Percentiles rank a stretch among this genome's conserved stretches.
phyloP scores from a whole-genome alignment of 2,329 filamentous ascomycete species.

The Rutstroemia sp. region DNA sequence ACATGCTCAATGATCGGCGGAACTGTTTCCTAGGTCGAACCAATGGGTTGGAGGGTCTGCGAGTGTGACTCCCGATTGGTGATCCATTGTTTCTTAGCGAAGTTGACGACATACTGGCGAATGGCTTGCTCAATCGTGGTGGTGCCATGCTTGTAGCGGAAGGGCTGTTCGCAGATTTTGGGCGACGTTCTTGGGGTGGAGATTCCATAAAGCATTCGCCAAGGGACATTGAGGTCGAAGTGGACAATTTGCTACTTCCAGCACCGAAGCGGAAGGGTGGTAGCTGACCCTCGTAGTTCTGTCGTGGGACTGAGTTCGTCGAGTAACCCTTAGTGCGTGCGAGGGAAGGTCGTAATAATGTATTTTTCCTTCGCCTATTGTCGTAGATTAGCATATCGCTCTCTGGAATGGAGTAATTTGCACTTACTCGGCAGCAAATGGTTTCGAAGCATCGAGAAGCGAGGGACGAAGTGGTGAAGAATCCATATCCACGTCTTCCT shows the following conservation, averaged over 20 bases:
- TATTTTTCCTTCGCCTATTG: conserved; percentile 57
- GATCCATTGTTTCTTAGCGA: conserved; percentile 61
- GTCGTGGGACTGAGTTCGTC: conserved; percentile 55
- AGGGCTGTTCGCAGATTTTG: conserved; percentile 53
- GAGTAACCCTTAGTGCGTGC: conserved; percentile 68
- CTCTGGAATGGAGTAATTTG: conserved; percentile 17
- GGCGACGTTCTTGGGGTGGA: conserved; percentile 62
- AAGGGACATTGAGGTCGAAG: conserved; percentile 57
- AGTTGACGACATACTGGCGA: conserved; percentile 48
- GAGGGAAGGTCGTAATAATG: conserved; percentile 66
- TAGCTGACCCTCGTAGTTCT: conserved; percentile 56
- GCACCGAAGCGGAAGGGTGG: conserved; percentile 70
- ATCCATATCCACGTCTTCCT: conserved; percentile 43
- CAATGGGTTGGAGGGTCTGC: conserved; percentile 66
- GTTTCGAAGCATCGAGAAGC: conserved; percentile 43
- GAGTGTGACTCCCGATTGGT: conserved; percentile 61
- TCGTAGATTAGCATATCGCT: conserved; percentile 14
- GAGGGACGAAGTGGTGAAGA: conserved; percentile 46
- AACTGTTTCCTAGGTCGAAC: conserved; percentile 79
- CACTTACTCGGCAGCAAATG: conserved; percentile 46
- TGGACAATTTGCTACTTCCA: conserved; percentile 40
- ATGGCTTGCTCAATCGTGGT: conserved; percentile 57
- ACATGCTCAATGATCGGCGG: conserved; percentile 94
- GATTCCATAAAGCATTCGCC: conserved; percentile 75
- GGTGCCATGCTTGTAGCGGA: conserved; percentile 47